phyloP scores from a whole-genome alignment of 140 eudicot species.

The Erigeron philadelphicus region DNA sequence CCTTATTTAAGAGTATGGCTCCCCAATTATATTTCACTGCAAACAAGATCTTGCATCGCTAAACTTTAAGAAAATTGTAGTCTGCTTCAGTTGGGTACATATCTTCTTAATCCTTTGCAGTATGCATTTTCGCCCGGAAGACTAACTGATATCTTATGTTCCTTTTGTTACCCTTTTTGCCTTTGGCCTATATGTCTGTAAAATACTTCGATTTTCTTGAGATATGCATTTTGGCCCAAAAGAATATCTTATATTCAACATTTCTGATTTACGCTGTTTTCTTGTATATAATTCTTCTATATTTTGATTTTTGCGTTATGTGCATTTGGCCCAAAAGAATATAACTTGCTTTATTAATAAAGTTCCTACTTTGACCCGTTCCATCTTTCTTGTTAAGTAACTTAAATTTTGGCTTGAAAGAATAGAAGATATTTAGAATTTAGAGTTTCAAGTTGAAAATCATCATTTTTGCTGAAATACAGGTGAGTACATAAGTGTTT shows the following conservation, averaged over 20 bases:
- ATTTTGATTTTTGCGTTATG: not conserved
- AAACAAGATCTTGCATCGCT: slow-evolving; percentile 13
- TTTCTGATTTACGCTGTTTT: too few species aligned
- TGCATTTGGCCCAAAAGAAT: slow-evolving; percentile 15
- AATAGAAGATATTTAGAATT: not conserved
- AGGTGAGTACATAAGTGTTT: slow-evolving; percentile 27
- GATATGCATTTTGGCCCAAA: too few species aligned
- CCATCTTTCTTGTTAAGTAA: not conserved
- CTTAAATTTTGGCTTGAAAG: slow-evolving; percentile 10
- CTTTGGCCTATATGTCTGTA: not conserved
- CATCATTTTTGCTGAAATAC: slow-evolving; percentile 17
- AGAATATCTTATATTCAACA: too few species aligned
- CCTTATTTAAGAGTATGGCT: slow-evolving; percentile 37
- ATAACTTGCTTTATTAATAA: not conserved
- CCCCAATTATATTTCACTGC: not conserved
- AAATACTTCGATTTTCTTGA: too few species aligned
- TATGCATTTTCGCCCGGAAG: slow-evolving; percentile 11
- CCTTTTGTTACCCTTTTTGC: not conserved
- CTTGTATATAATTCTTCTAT: slow-evolving; percentile 7
- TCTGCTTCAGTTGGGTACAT: slow-evolving; percentile 23
- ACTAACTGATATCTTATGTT: slow-evolving; percentile 5
- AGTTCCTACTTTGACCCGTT: slow-evolving; percentile 14
- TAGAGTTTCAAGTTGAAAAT: not conserved
- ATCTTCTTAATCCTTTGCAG: slow-evolving; percentile 17
- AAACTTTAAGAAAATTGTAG: slow-evolving; percentile 18